phyloP scores from a whole-genome alignment of 176 grass and related monocot species.

The Themeda triandra region DNA sequence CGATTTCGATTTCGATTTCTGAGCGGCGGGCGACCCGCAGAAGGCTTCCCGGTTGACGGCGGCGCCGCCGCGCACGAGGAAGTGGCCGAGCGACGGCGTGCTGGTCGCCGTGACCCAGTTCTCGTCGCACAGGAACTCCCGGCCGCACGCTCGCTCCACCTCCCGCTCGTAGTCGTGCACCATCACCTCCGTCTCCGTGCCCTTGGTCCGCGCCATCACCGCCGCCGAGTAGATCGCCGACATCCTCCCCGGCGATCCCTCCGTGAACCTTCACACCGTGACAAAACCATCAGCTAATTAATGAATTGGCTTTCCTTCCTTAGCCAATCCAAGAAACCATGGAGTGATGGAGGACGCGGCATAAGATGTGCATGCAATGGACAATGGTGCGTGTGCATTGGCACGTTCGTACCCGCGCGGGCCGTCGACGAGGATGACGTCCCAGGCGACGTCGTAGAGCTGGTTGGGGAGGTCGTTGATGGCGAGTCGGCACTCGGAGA shows the following conservation, averaged over 20 bases:
- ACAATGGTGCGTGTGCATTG: too few relatives aligned
- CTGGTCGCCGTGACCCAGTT: slow-evolving; percentile 34
- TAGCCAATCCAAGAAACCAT: neutral
- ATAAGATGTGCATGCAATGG: neutral
- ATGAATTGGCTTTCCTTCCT: neutral
- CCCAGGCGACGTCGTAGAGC: slow-evolving; percentile 86
- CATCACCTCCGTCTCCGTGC: slow-evolving; percentile 57
- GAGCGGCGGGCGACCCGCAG: slow-evolving; percentile 39
- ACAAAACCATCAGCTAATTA: neutral
- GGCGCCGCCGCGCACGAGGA: slow-evolving; percentile 43
- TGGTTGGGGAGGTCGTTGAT: slow-evolving; percentile 88
- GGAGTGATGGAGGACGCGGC: neutral
- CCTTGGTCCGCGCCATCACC: slow-evolving; percentile 71
- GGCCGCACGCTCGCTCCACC: slow-evolving; percentile 49
- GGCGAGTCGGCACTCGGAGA: slow-evolving; percentile 87
- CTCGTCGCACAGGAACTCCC: slow-evolving; percentile 81
- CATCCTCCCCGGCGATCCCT: slow-evolving; percentile 76
- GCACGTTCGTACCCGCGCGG: slow-evolving; percentile 43
- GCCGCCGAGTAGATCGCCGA: slow-evolving; percentile 71
- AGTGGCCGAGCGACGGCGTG: slow-evolving; percentile 63
- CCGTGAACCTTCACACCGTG: slow-evolving; percentile 18
- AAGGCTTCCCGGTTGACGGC: slow-evolving; percentile 43
- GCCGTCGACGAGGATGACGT: slow-evolving; percentile 95
- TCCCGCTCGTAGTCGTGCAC: slow-evolving; percentile 85
- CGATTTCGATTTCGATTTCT: slow-evolving; percentile 32